Percentiles rank a stretch among this genome's conserved stretches.
These are phyloP conservation scores for Colletotrichum tofieldiae DNA, from an alignment of 2,329 filamentous ascomycete species.

Conservation along the genomic window DNA sequence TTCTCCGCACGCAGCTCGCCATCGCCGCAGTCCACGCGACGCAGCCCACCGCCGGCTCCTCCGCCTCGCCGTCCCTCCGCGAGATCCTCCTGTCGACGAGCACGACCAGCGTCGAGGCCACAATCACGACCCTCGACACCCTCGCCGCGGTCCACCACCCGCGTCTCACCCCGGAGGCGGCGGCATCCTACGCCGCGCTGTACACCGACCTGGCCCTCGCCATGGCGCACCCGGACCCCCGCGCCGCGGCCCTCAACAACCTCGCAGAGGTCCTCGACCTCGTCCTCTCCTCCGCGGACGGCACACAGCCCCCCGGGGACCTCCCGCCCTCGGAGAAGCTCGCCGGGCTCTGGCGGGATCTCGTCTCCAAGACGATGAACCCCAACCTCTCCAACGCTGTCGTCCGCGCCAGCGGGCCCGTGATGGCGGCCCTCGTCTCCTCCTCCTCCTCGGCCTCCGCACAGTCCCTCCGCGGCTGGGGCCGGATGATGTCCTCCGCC, in stretches of 20 bases:
- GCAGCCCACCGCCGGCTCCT: constrained; percentile 12
- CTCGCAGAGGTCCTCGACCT: constrained; percentile 63
- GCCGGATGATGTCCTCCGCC: constrained; percentile 60
- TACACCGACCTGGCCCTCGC: constrained; percentile 60
- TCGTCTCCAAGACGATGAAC: constrained; percentile 59
- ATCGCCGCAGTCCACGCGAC: constrained; percentile 56
- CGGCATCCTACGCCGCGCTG: constrained; percentile 52
- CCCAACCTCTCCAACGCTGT: constrained; percentile 66
- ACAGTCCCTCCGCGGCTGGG: constrained; percentile 60
- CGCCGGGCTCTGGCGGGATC: constrained; percentile 57
- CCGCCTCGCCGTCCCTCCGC: constrained; percentile 23
- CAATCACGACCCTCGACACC: constrained; percentile 57
- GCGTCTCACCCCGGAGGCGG: constrained; percentile 45
- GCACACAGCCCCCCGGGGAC: constrained; percentile 43
- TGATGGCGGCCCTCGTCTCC: constrained; percentile 56
- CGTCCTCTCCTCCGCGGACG: constrained; percentile 48
- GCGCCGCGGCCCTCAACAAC: constrained; percentile 63
- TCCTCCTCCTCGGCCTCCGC: constrained; percentile 32
- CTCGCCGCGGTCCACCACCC: constrained; percentile 52
- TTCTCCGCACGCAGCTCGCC: constrained; percentile 58
- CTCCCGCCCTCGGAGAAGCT: constrained; percentile 54
- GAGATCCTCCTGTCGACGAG: constrained; percentile 24
- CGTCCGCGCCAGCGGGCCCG: constrained; percentile 62
- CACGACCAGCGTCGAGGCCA: constrained; percentile 52
- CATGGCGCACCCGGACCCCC: constrained; percentile 61